Evolutionary conservation across 805 yeast genomes (phyloP).

Genomic region (Yarrowia sp.): DNA sequence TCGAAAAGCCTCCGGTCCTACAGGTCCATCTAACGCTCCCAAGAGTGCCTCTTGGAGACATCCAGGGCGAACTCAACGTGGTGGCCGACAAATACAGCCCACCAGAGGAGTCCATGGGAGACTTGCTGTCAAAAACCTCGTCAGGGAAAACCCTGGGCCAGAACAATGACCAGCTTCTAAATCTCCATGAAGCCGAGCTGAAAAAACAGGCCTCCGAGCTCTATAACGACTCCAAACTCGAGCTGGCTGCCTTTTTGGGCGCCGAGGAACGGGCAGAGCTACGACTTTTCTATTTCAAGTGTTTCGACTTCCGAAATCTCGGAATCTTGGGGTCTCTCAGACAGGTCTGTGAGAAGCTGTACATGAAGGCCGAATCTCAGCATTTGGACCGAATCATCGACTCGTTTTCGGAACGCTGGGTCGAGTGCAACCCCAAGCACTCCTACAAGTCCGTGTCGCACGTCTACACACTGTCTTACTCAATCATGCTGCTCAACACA

Average conservation of each 20-base stretch:
- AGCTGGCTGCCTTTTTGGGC: constrained; percentile 14
- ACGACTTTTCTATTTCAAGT: constrained; percentile 33
- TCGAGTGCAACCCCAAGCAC: constrained; percentile 46
- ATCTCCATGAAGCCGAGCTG: constrained; percentile 10
- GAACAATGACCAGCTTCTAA: background rate
- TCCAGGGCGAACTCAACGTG: constrained; percentile 15
- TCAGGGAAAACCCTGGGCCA: background rate
- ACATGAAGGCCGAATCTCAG: constrained; percentile 78
- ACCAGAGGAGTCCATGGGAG: background rate
- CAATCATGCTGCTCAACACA: constrained; percentile 69
- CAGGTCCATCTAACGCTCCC: constrained; percentile 8
- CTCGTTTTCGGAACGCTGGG: constrained; percentile 64
- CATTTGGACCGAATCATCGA: constrained; percentile 72
- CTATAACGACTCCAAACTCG: constrained; percentile 4
- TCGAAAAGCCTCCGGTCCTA: background rate
- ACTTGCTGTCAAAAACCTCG: background rate
- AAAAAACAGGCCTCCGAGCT: constrained; percentile 10
- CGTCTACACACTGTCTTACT: constrained; percentile 67
- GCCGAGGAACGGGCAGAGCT: constrained; percentile 27
- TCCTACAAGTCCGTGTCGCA: constrained; percentile 51
- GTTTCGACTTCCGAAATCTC: constrained; percentile 46
- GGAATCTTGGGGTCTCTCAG: constrained; percentile 56
- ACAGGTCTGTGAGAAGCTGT: constrained; percentile 57
- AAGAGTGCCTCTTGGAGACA: constrained; percentile 4
- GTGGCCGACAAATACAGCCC: constrained; percentile 16